Conservation (phyloP, 768 basidiomycete species). For the Lentinula detonsa region DNA sequence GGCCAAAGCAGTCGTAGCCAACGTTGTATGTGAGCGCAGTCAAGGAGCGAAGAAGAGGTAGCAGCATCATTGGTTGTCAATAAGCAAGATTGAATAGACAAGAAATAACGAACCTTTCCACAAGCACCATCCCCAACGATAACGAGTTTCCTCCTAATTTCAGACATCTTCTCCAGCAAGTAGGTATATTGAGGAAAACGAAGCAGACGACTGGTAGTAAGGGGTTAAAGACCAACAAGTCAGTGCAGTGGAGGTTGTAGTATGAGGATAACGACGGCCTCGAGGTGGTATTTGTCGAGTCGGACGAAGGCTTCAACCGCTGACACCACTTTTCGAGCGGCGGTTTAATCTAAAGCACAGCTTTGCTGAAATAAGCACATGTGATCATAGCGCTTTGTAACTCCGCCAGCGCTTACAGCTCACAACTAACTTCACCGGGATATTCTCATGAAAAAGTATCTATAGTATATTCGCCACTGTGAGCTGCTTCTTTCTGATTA, state of each 20-base stretch:
- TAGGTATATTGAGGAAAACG: slow-evolving; percentile 12
- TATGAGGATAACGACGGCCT: neutral
- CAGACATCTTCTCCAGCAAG: slow-evolving; percentile 59
- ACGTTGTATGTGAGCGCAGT: neutral
- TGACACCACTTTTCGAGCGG: neutral
- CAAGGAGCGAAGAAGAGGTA: slow-evolving; percentile 13
- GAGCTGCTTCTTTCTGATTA: too few relatives aligned
- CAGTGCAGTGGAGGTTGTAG: neutral
- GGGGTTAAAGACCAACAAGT: neutral
- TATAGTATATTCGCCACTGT: too few relatives aligned
- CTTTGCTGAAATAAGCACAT: neutral
- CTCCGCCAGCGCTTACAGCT: neutral
- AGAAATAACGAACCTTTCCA: slow-evolving; percentile 61
- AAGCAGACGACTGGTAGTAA: neutral
- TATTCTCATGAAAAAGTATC: too few relatives aligned
- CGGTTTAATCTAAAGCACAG: neutral
- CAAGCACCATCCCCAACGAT: slow-evolving; percentile 99
- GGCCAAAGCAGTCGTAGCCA: neutral
- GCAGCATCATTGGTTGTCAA: slow-evolving; percentile 2
- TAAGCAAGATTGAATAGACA: neutral
- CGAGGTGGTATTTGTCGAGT: neutral
- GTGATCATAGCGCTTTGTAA: neutral
- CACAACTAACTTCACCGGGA: neutral
- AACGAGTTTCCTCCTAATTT: slow-evolving; percentile 97
- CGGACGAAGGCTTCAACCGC: neutral